A percentile compares a stretch with the other conserved stretches of the same genome.
Conservation (phyloP, 768 basidiomycete species). For the Kwoniella dejecticola region DNA sequence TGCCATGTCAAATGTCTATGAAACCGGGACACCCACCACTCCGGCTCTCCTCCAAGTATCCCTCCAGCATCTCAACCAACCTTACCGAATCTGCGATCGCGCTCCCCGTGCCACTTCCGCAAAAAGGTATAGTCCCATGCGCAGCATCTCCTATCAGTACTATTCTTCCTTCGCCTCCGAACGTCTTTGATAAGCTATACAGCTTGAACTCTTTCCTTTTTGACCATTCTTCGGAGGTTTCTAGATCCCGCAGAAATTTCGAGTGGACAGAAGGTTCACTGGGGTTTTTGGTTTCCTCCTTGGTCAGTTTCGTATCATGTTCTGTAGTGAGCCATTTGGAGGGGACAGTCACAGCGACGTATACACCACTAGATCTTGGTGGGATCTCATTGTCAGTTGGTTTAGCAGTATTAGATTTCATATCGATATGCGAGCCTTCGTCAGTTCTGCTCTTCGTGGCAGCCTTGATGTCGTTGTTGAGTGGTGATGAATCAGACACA, state of each 20-base stretch:
- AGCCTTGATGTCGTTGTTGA: no score
- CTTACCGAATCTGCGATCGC: slow-evolving; percentile 28
- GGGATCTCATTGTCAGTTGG: background rate
- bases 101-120: slow-evolving; percentile 30
- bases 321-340: slow-evolving; percentile 3
- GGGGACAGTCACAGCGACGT: slow-evolving; percentile 26
- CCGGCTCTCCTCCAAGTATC: background rate
- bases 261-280: background rate
- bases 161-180: slow-evolving; percentile 21
- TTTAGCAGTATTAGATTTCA: background rate
- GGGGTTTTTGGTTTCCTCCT: no score
- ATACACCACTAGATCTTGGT: background rate
- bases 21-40: no score
- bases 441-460: no score
- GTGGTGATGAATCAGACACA: no score
- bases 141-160: slow-evolving; percentile 33
- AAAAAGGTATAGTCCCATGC: slow-evolving; percentile 33
- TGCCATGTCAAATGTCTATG: no score
- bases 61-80: slow-evolving; percentile 9
- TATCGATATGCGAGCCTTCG: no score
- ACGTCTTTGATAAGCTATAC: slow-evolving; percentile 12
- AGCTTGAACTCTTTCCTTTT: background rate
- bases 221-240: slow-evolving; percentile 5
- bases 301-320: no score
- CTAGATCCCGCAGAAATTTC: slow-evolving; percentile 8